Evolutionary conservation across 129 eudicot genomes (phyloP), one percentile per base, ranked within the genome.

Genomic region (Flaveria linearis): DNA sequence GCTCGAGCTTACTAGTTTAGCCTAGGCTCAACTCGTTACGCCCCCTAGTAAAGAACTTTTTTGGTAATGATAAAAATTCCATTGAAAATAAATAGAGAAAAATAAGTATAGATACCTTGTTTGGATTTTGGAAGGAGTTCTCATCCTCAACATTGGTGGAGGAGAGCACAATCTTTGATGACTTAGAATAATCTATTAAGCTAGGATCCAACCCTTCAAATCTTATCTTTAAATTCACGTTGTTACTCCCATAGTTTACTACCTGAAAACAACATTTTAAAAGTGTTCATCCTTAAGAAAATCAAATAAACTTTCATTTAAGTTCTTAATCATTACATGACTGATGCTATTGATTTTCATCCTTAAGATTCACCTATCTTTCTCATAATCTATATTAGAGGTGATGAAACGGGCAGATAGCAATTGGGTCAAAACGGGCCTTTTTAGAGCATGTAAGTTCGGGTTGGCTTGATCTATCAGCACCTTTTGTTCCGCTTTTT

Each of bases 71-170:
- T 33, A 53, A 10, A 36, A 69, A 43, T 3, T 15, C 4, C n/a
- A 51, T 18, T 6, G 3, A 64, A 49, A 39, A 7, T 30, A 43
- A 20, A 45, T 16, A 47, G 36, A 66, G 51, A 66, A n/a, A 26
- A 12, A 51, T 61, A 20, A 36, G 30, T 9, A 47, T 3, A 46
- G 43, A 46, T 85, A 93, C 98, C 96, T 93, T 93, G 28, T 66
- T 82, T 68, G 98, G 97, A 58, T 81, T 69, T 55, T 76, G 74
- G 80, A 93, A 88, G 15, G 95, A 85, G 82, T 93, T 93, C 72
- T 93, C 98, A 81, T 88, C 98, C 86, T 74, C 83, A 63, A 80
- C 80, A 78, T 80, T 87, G 11, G 55, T 55, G 57, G 97, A 95
- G 17, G 89, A 80, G 20, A 95, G 84, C 47, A 84, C 82, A 23